Base-by-base conservation (phyloP, 116 monocot genomes). In the Cymodocea nodosa region DNA sequence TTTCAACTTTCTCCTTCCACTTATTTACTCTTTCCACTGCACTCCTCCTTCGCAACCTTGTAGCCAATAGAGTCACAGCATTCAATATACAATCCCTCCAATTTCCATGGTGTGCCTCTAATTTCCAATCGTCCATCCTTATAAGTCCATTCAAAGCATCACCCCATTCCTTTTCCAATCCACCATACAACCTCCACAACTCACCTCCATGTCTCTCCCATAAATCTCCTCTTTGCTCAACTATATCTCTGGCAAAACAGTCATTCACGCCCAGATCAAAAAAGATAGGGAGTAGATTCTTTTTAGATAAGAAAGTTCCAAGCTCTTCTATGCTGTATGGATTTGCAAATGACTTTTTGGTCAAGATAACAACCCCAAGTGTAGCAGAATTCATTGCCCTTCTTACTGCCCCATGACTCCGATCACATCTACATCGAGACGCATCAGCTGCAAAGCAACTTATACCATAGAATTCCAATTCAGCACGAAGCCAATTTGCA, bases 181-280 rank as follows among this genome's bases (percentile, higher is more conserved):
- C 94, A 62, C 83, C 85, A 66, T 94, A 94, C 50, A 75, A 50
- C 77, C 77, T 73, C 94, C 94, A 94, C 9, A 94, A 60, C 52
- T 90, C 83, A 59, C 94, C 94, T 0, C 94, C 94, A 66, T 87
- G 81, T 65, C 59, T 94, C 75, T 94, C 90, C 94, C 94, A 94
- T 15, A 90, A 48, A 52, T 82, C 87, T 51, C 90, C 94, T 52
- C 81, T 84, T 50, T 57, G 84, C 79, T 94, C 94, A 20, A 90
- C 70, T 51, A 94, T 81, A 56, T 94, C 94, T 73, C 94, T 82
- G 0, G 87, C 81, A 65, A 94, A 76, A 67, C 94, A 94, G 65
- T 87, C 90, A 19, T 40, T 73, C 14, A 74, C 51, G 36, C 79
- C 59, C 65, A 94, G 68, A 63, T 87, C 87, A 50, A 94, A 87